Evolutionary conservation across 371 early-diverging fungal species (phyloP), one percentile per base, ranked within the genome.

Genomic region (Fennellomyces sp.): DNA sequence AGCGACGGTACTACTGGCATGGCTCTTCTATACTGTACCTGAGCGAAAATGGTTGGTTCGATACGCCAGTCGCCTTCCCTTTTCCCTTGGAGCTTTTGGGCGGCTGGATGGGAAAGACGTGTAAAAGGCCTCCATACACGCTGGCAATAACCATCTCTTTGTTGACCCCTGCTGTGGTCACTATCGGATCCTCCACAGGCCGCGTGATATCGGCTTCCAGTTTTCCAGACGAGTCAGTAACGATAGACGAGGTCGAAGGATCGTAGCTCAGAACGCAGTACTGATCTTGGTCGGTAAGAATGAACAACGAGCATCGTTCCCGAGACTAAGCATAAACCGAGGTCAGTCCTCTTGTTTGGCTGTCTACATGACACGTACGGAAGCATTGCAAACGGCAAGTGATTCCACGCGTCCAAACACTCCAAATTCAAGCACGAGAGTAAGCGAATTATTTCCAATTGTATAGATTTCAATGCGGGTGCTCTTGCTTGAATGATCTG

Each of bases 331-430:
- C 19, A 59, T 55, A 25, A 21, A 39, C 47, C 51, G 26, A 30
- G 29, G 51, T 45, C 13, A 53, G 21, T 21, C 25, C 8, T 17
- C 7, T 2, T 51, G 6, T 4, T 25, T 27, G 2, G n/a, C 15
- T 29, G 49, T 26, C 17, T 21, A 6, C 31, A 5, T 31, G 7
- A 8, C 26, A n/a, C 49, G 51, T 73, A 85, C 89, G 49, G 63
- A 58, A n/a, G 80, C 71, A 11, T 79, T 65, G 61, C 72, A 84
- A 5, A 77, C 55, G 55, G 78, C 63, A 56, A 92, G 36, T 2
- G 73, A 65, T 2, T 80, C 73, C 27, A 92, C 82, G 19, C 85
- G 79, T n/a, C 89, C 89, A 72, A 85, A 83, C 2, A 91, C 53
- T 0, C 77, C 71, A 57, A 84, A 80, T 52, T 86, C 86, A 50